These are phyloP conservation scores for Argentina anserina DNA, from an alignment of 306 rosid genomes.

Conservation along the genomic window DNA sequence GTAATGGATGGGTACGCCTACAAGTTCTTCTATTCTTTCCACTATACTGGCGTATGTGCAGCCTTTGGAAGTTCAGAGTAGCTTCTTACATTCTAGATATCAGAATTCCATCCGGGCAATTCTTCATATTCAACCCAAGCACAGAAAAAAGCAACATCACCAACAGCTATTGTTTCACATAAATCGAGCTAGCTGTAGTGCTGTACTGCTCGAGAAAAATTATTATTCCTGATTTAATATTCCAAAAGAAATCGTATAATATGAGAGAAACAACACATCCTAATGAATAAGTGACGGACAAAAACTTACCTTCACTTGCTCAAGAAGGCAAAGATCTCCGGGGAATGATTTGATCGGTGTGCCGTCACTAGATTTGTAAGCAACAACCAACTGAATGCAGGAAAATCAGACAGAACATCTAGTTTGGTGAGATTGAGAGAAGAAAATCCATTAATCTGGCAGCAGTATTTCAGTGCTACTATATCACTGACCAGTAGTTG, in stretches of 20 bases:
- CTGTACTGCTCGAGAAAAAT: background rate
- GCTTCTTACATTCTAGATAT: slow-evolving; percentile 75
- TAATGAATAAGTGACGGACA: background rate
- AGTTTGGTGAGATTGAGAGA: slow-evolving; percentile 89
- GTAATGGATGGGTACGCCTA: slow-evolving; percentile 81
- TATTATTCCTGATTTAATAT: background rate
- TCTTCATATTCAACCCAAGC: slow-evolving; percentile 82
- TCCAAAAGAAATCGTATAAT: background rate
- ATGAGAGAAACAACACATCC: background rate
- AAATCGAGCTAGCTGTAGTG: too few species aligned
- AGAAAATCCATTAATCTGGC: slow-evolving; percentile 88
- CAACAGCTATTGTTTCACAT: slow-evolving; percentile 3
- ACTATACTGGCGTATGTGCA: slow-evolving; percentile 66
- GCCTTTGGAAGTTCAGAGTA: slow-evolving; percentile 85
- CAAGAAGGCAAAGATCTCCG: slow-evolving; percentile 76
- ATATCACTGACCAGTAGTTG: slow-evolving; percentile 94
- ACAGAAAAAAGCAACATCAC: slow-evolving; percentile 16
- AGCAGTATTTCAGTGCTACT: slow-evolving; percentile 64
- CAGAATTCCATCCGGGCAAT: slow-evolving; percentile 81
- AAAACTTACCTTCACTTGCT: slow-evolving; percentile 65
- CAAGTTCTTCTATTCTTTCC: slow-evolving; percentile 88
- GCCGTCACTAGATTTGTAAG: slow-evolving; percentile 63
- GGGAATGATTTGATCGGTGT: slow-evolving; percentile 71
- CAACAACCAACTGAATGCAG: slow-evolving; percentile 69
- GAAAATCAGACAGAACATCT: slow-evolving; percentile 77